Base-by-base conservation (phyloP, 306 rosid species). In the Lathyrus aphaca region DNA sequence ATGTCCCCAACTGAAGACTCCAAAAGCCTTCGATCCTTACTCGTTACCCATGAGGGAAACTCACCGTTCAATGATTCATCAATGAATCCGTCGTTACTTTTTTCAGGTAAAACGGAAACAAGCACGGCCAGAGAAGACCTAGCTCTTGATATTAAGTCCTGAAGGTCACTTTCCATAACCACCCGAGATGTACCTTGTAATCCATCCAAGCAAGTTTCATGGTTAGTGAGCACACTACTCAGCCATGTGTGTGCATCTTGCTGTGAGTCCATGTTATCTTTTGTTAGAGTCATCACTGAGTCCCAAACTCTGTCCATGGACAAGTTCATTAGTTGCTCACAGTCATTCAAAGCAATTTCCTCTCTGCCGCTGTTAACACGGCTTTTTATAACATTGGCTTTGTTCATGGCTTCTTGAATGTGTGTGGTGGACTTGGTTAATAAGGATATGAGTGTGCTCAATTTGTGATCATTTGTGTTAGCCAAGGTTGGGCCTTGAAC, bases 221-320 rank as follows among this genome's bases (percentile, higher is more conserved):
- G 85, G 71, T 86, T 89, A 0, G 91, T 89, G 68, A 89, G 87
- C 25, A 89, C 84, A 25, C 81, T 40, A 19, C 91, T 86, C 3
- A 89, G 83, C 96, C 96, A 89, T 5, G 81, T 7, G 68, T 80
- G 92, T 0, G 84, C 85, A 60, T 84, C 82, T 40, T 81, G 80
- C 13, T 65, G 54, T 2, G 80, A 68, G 8, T 6, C 16, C 7
- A 8, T 37, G 4, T 60, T 69, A 12, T 13, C 44, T 5, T 76
- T 71, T 10, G 73, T 49, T 1, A 88, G 79, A 74, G 85, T 77
- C 19, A 13, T 5, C 7, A 74, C 29, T 0, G 89, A 82, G 57
- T 84, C 84, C 56, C 40, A 46, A 2, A 60, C 30, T 38, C 66
- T 37, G 0, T 60, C 66, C 9, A 60, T 60, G 30, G 66, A 82